Base-by-base conservation (phyloP, 225 moss, liverwort and hornwort genomes). In the Takakia lepidozioides region DNA sequence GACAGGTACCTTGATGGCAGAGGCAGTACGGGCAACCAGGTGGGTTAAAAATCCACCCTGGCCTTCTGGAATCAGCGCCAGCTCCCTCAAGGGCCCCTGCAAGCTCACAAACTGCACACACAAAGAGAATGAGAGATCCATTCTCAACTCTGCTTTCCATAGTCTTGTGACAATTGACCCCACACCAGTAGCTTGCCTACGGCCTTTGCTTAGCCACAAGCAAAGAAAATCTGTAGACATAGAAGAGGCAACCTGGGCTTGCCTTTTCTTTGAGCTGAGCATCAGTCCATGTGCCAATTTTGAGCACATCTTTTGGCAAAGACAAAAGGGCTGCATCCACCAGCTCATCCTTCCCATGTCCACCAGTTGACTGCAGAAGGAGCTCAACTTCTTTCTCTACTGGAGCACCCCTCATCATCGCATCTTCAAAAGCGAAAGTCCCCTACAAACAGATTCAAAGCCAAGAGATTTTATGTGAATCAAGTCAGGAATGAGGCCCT, bases 341-440 rank as follows among this genome's bases (percentile, higher is more conserved):
- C 43, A 99, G 69, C 55, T 82, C 87, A 64, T 99, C 98, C 46
- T 67, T 62, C 22, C 82, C 77, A 44, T 61, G 54, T 62, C 91
- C 91, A 62, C 81, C 98, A 38, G 68, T 57, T 62, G 91, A 85
- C 47, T 78, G 73, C 51, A 83, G 72, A 20, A 99, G 73, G 39
- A 99, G 76, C 56, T 67, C 73, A 34, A 77, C 73, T 52, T 91
- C 87, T 60, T 85, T 84, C 38, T 66, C 64, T 38, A 87, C 59
- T 21, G 89, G 85, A 27, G 82, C 54, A 54, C 98, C 98, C 46
- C 58, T 85, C 55, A 71, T 71, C 51, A 91, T 64, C 51, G 98
- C 98, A 64, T 83, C 83, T 67, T 98, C 91, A 56, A 98, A 74
- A 22, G 87, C 91, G 72, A 98, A 91, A 16, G 98, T 85, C 59